Conservation (phyloP, 306 rosid genomes). For the Citrullus colocynthis region DNA sequence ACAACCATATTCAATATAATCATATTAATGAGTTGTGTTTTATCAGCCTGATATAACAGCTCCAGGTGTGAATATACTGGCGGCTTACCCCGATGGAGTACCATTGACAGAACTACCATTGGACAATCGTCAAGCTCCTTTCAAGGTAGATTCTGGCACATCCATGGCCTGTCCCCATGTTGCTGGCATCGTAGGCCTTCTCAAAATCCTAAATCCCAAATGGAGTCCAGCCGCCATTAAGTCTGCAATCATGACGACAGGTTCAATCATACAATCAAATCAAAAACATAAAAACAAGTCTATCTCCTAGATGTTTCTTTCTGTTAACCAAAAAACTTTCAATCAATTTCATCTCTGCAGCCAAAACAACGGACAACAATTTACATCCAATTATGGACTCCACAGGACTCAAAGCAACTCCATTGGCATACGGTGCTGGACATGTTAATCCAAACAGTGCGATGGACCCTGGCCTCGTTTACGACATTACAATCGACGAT, state of each 20-base stretch:
- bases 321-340: not conserved
- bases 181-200: constrained; percentile 39
- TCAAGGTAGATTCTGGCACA: constrained; percentile 23
- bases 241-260: constrained; percentile 1
- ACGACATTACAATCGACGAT: constrained; percentile 25
- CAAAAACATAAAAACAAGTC: not conserved
- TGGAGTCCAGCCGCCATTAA: not conserved
- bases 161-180: constrained; percentile 68
- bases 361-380: constrained; percentile 15
- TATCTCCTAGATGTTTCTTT: not conserved
- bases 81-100: constrained; percentile 18
- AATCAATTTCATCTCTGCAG: constrained; percentile 12
- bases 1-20: not conserved
- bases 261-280: not conserved
- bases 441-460: constrained; percentile 43
- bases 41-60: constrained; percentile 45
- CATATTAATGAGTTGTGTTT: not conserved
- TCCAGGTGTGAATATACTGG: constrained; percentile 43
- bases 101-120: constrained; percentile 9
- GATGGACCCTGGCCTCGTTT: constrained; percentile 49
- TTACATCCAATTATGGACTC: constrained; percentile 7
- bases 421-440: constrained; percentile 41
- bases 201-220: constrained; percentile 35
- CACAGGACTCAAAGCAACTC: constrained; percentile 5
- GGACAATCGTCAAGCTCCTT: constrained; percentile 28